Conservation (phyloP, 2,329 filamentous ascomycete genomes). For the Colletotrichum sp. region DNA sequence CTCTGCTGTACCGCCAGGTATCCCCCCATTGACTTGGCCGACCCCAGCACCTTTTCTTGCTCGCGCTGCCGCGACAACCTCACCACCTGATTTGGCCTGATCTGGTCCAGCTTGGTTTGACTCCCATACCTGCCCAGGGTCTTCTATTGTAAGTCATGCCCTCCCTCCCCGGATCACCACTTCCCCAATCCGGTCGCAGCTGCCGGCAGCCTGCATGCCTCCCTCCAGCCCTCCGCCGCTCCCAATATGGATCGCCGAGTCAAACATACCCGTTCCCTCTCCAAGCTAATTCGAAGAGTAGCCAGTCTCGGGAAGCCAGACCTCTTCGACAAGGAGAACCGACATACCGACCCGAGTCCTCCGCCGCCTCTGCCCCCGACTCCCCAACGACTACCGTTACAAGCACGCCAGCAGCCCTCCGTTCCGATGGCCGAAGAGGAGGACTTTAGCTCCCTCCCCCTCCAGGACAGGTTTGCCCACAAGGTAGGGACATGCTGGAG, state of each 20-base stretch:
- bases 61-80: conserved; percentile 7
- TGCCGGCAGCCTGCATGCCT: neutral
- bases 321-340: conserved; percentile 5
- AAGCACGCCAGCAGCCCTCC: neutral
- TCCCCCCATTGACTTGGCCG: neutral
- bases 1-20: neutral
- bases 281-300: conserved; percentile 15
- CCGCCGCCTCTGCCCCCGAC: neutral
- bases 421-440: conserved; percentile 81
- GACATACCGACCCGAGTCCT: neutral
- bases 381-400: neutral
- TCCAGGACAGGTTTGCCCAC: conserved; percentile 82
- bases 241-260: conserved; percentile 2
- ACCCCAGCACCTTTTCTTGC: neutral
- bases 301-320: conserved; percentile 10
- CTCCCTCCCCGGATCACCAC: neutral
- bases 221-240: neutral
- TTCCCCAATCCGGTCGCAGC: neutral
- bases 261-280: conserved; percentile 17
- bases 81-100: neutral
- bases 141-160: conserved; percentile 4
- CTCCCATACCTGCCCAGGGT: neutral
- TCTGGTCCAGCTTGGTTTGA: neutral
- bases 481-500: conserved; percentile 59
- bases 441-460: conserved; percentile 79